These are phyloP conservation scores for Inga leiocalycina DNA, from an alignment of 306 rosid species.

Conservation along the genomic window DNA sequence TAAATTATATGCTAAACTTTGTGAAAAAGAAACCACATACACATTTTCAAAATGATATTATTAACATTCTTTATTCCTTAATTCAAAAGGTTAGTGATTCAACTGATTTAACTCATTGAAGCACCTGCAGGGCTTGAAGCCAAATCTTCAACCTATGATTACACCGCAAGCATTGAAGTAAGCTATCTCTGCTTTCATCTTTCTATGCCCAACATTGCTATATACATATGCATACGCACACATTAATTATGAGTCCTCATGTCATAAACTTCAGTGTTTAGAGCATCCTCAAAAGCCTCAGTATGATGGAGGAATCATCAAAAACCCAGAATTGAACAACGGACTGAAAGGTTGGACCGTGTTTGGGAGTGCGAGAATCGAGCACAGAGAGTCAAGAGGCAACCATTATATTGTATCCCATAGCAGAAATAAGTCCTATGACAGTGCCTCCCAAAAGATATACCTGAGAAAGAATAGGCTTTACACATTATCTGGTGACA, in stretches of 20 bases:
- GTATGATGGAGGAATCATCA: slow-evolving; percentile 77
- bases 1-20: neutral
- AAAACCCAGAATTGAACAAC: slow-evolving; percentile 66
- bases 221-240: neutral
- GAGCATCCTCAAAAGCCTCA: slow-evolving; percentile 57
- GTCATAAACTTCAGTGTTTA: slow-evolving; percentile 50
- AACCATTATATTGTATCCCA: slow-evolving; percentile 67
- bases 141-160: slow-evolving; percentile 58
- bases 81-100: neutral
- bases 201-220: neutral
- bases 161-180: slow-evolving; percentile 54
- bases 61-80: neutral
- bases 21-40: neutral
- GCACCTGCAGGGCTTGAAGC: slow-evolving; percentile 49
- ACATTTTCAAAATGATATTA: neutral
- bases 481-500: slow-evolving; percentile 62
- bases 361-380: slow-evolving; percentile 51
- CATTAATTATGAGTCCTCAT: neutral
- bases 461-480: slow-evolving; percentile 41
- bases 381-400: slow-evolving; percentile 49
- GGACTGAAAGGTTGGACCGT: slow-evolving; percentile 69
- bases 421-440: slow-evolving; percentile 49
- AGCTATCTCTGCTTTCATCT: neutral
- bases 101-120: neutral
- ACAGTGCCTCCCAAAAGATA: slow-evolving; percentile 57